These are phyloP conservation scores for Collariella sp. DNA, from an alignment of 495 filamentous ascomycete genomes.

Conservation along the genomic window DNA sequence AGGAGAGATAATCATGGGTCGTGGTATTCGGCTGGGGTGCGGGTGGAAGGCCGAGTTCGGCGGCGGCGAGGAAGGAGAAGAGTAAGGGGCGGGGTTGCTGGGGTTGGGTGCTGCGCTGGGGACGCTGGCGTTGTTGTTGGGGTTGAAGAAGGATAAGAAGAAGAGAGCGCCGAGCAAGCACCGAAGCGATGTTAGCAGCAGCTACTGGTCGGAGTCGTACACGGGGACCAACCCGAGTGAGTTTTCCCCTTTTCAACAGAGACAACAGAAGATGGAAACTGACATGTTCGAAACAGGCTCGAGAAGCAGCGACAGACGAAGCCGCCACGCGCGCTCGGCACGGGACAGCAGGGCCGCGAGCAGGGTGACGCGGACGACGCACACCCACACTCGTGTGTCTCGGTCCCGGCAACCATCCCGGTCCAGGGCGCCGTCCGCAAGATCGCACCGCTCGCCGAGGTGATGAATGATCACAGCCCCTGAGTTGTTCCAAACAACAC, in stretches of 20 bases:
- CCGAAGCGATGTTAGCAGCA: constrained; percentile 41
- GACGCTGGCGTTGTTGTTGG: constrained; percentile 62
- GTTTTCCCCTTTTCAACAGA: constrained; percentile 15
- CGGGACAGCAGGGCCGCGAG: constrained; percentile 18
- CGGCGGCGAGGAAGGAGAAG: constrained; percentile 45
- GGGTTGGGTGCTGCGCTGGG: constrained; percentile 55
- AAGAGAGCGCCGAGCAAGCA: constrained; percentile 29
- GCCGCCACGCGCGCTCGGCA: constrained; percentile 17
- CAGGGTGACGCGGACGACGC: constrained; percentile 24
- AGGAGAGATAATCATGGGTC: constrained; percentile 41
- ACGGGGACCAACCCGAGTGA: constrained; percentile 42
- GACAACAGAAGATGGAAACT: constrained; percentile 6
- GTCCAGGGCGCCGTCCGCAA: constrained; percentile 15
- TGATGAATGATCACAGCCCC: no score
- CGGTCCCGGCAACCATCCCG: constrained; percentile 15
- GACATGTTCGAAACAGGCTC: constrained; percentile 31
- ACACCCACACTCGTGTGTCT: constrained; percentile 22
- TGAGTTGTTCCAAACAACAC: constrained; percentile 3
- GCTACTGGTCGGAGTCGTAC: constrained; percentile 41
- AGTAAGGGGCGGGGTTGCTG: constrained; percentile 42
- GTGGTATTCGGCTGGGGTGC: constrained; percentile 71
- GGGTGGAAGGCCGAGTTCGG: constrained; percentile 41
- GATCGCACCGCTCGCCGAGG: constrained; percentile 16
- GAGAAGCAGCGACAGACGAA: constrained; percentile 27
- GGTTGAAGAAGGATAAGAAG: constrained; percentile 61